Evolutionary conservation across 192 early-diverging fungal species (phyloP).

Genomic region (Globomyces pollinis-pini): DNA sequence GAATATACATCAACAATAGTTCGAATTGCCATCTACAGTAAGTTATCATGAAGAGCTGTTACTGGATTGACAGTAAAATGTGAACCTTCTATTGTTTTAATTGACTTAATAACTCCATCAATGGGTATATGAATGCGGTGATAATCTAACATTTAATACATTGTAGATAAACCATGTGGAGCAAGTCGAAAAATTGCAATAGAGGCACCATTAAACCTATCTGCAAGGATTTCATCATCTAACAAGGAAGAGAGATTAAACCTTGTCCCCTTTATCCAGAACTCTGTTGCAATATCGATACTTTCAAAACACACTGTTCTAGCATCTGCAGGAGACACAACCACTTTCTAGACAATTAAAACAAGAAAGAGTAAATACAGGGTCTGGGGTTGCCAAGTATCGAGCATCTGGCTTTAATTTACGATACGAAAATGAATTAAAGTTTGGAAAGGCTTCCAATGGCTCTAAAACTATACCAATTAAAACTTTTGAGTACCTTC

Average conservation of each 20-base stretch:
- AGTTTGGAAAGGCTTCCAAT: slow-evolving; percentile 57
- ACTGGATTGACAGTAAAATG: slow-evolving; percentile 76
- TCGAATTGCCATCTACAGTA: slow-evolving; percentile 56
- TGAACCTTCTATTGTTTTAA: slow-evolving; percentile 46
- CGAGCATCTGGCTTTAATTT: slow-evolving; percentile 63
- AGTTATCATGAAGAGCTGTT: background rate
- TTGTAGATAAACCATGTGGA: too few species aligned
- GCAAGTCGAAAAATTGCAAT: slow-evolving; percentile 69
- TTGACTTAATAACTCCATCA: slow-evolving; percentile 48
- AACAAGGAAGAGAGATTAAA: slow-evolving; percentile 59
- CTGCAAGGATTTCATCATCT: slow-evolving; percentile 30
- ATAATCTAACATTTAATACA: too few species aligned
- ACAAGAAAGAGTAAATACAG: too few species aligned
- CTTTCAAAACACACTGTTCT: slow-evolving; percentile 60
- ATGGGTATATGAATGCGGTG: slow-evolving; percentile 73
- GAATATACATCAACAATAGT: slow-evolving; percentile 64
- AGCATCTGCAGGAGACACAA: slow-evolving; percentile 69
- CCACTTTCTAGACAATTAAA: too few species aligned
- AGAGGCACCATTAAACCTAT: slow-evolving; percentile 49
- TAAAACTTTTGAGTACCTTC: slow-evolving; percentile 32
- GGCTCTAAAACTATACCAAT: slow-evolving; percentile 45
- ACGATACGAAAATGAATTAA: slow-evolving; percentile 85
- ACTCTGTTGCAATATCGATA: slow-evolving; percentile 51
- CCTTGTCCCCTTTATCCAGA: slow-evolving; percentile 75
- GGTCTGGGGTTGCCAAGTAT: slow-evolving; percentile 23